Evolutionary conservation across 139 green algal genomes (phyloP), one percentile per base, ranked within the genome.

Genomic region (Chlorella sp.): DNA sequence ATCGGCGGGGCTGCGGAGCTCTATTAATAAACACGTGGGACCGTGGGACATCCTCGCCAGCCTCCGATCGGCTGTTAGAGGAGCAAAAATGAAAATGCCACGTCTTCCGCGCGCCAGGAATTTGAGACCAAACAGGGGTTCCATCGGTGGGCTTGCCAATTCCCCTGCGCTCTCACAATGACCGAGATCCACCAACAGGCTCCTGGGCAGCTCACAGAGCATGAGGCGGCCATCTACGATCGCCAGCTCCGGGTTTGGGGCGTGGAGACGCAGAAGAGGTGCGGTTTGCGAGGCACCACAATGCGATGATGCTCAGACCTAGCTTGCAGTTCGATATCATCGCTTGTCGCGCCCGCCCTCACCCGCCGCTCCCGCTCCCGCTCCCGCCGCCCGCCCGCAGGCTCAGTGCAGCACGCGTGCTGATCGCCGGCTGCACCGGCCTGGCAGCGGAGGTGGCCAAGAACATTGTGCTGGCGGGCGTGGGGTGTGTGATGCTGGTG

Each of bases 171-270:
- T 57, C 48, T 30, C 1, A 39, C 75, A 18, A 81, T 81, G 75
- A 36, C 75, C 18, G 36, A 81, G 34, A 21, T 18, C 34, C 11
- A 22, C 19, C 75, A 81, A 34, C 57, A 76, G 32, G 84, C 48
- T 15, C 30, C 24, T 82, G 53, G 79, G 42, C 68, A 90, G 75
- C 92, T 99, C 1, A 96, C 94, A 3, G 92, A 96, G 57, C 92
- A 93, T 1, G 93, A 99, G 89, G 94, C 94, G 11, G 93, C 92
- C 7, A 94, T 99, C 16, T 98, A 98, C 73, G 97, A 99, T 81
- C 88, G 97, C 22, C 97, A 99, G 93, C 93, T 99, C 34, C 89
- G 97, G 2, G 95, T 99, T 5, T 99, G 97, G 97, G 97, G 97
- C 18, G 92, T 97, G 0, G 96, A 99, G 68, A 94, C 95, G n/a